Evolutionary conservation across 176 grass and related monocot genomes (phyloP).

Genomic region (Zea luxurians): DNA sequence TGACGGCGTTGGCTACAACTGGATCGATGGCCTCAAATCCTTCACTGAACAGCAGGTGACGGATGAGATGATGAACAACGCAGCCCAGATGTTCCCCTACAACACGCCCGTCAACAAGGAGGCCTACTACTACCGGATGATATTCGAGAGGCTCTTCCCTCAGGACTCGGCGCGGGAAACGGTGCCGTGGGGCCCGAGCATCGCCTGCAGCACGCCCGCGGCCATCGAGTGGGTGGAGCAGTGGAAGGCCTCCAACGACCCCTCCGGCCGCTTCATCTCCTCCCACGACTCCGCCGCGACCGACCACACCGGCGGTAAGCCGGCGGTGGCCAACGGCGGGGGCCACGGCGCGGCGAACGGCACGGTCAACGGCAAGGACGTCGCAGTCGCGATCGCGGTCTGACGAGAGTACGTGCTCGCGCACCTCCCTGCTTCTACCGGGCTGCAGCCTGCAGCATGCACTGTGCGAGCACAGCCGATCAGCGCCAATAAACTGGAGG

Average conservation of each 20-base stretch:
- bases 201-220: constrained; percentile 94
- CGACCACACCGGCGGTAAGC: neutral
- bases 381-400: constrained; percentile 2
- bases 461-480: no score
- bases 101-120: constrained; percentile 91
- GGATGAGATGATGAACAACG: constrained; percentile 83
- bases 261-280: constrained; percentile 74
- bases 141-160: constrained; percentile 97
- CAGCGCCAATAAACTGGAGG: neutral
- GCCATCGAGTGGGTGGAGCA: constrained; percentile 93
- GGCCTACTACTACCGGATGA: constrained; percentile 94
- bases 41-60: constrained; percentile 78
- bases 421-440: no score
- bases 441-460: no score
- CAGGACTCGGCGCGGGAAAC: constrained; percentile 89
- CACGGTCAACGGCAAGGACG: constrained; percentile 20
- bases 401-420: neutral
- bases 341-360: constrained; percentile 29
- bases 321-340: constrained; percentile 2
- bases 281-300: constrained; percentile 59
- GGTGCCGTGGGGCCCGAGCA: constrained; percentile 85
- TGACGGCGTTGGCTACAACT: constrained; percentile 89
- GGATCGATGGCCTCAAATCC: constrained; percentile 96
- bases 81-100: constrained; percentile 56
- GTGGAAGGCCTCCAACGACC: constrained; percentile 87